Evolutionary conservation across 2,329 filamentous ascomycete species (phyloP).

Genomic region (Trichoderma koningiopsis): DNA sequence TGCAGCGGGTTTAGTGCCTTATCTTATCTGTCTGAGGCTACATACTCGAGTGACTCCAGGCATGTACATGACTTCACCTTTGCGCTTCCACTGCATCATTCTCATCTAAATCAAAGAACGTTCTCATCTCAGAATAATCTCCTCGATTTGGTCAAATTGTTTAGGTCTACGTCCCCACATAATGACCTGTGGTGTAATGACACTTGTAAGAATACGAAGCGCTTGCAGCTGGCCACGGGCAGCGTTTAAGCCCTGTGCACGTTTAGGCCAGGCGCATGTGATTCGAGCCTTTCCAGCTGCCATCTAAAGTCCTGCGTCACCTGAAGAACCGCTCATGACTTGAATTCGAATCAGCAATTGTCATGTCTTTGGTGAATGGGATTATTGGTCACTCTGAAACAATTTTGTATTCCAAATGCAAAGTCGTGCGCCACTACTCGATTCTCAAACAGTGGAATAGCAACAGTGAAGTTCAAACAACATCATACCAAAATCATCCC

Average conservation of each 20-base stretch:
- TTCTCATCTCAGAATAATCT: neutral
- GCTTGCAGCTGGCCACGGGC: neutral
- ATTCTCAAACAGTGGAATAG: neutral
- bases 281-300: constrained; percentile 8
- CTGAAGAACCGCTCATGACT: neutral
- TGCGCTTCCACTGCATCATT: neutral
- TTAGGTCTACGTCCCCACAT: neutral
- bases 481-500: neutral
- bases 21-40: neutral
- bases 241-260: neutral
- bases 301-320: neutral
- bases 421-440: neutral
- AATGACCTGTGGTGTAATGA: neutral
- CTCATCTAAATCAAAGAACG: neutral
- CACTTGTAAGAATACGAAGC: neutral
- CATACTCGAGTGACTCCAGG: neutral
- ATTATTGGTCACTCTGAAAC: neutral
- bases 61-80: neutral
- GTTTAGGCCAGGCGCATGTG: constrained; percentile 17
- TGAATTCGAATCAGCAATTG: neutral
- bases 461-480: neutral
- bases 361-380: neutral
- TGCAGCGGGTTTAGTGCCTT: neutral
- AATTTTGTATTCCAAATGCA: neutral
- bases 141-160: neutral